Conservation (phyloP, 2,329 filamentous ascomycete species). For the Microdochium trichocladiopsis region DNA sequence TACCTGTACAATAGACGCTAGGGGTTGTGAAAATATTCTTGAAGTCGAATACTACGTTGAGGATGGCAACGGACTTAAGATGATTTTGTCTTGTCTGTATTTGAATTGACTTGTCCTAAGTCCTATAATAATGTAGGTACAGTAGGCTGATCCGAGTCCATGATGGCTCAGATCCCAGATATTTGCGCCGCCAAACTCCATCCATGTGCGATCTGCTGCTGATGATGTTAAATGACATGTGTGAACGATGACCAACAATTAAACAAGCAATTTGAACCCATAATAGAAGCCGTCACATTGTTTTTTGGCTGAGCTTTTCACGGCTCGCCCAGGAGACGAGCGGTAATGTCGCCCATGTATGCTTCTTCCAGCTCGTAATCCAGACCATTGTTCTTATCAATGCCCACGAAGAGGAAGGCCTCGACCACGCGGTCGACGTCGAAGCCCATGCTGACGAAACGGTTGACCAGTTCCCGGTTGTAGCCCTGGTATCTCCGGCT, state of each 20-base stretch:
- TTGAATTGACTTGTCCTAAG: too few species aligned
- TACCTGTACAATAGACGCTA: too few species aligned
- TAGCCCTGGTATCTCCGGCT: conserved; percentile 73
- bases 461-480: conserved; percentile 73
- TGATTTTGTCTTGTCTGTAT: too few species aligned
- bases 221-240: background rate
- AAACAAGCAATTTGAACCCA: background rate
- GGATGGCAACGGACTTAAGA: too few species aligned
- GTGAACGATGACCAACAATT: background rate
- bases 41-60: too few species aligned
- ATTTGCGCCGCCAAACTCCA: background rate
- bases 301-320: background rate
- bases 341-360: conserved; percentile 85
- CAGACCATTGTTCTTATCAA: conserved; percentile 68
- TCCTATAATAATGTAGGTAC: too few species aligned
- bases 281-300: background rate
- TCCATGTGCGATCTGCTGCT: background rate
- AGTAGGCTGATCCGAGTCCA: too few species aligned
- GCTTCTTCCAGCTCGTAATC: conserved; percentile 86
- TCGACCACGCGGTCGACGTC: conserved; percentile 79
- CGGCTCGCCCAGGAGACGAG: conserved; percentile 71
- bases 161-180: too few species aligned
- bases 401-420: conserved; percentile 74
- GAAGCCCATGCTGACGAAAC: conserved; percentile 89
- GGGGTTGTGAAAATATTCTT: too few species aligned